Evolutionary conservation across 2,329 filamentous ascomycete species (phyloP).

Genomic region (Didymella lethalis): DNA sequence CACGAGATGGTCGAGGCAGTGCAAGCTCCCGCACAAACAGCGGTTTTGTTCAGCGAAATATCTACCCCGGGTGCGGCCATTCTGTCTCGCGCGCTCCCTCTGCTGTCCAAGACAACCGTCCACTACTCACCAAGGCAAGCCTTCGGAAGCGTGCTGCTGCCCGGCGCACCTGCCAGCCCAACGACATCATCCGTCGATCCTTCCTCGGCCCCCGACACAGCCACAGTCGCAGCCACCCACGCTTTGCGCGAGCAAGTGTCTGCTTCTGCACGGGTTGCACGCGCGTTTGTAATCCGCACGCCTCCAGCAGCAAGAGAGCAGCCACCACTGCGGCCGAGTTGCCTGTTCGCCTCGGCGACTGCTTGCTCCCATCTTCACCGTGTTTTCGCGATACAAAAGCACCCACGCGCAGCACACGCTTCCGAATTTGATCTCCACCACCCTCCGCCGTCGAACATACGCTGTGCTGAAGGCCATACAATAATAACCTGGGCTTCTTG

Average conservation of each 20-base stretch:
- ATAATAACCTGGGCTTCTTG: constrained; percentile 51
- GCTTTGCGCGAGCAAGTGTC: constrained; percentile 9
- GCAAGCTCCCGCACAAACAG: constrained; percentile 22
- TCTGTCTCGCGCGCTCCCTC: constrained; percentile 14
- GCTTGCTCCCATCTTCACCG: constrained; percentile 28
- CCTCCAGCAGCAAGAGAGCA: constrained; percentile 9
- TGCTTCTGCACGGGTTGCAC: constrained; percentile 16
- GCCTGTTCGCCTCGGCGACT: constrained; percentile 15
- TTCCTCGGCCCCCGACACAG: constrained; percentile 22
- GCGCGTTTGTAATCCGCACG: constrained; percentile 17
- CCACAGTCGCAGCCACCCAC: constrained; percentile 20
- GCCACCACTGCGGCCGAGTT: neutral
- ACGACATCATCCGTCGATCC: constrained; percentile 23
- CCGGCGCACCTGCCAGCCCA: constrained; percentile 22
- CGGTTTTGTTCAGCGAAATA: constrained; percentile 21
- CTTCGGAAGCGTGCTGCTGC: constrained; percentile 16
- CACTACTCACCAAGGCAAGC: constrained; percentile 18
- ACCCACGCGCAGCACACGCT: constrained; percentile 39
- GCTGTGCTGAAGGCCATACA: constrained; percentile 49
- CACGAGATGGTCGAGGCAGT: constrained; percentile 23
- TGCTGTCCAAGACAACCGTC: constrained; percentile 19
- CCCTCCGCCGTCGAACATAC: constrained; percentile 38
- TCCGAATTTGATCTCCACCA: constrained; percentile 43
- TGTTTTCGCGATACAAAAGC: constrained; percentile 41
- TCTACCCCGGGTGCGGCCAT: constrained; percentile 12